Evolutionary conservation across 352 stramenopile species (phyloP).

Genomic region (Aphanomyces invadans): DNA sequence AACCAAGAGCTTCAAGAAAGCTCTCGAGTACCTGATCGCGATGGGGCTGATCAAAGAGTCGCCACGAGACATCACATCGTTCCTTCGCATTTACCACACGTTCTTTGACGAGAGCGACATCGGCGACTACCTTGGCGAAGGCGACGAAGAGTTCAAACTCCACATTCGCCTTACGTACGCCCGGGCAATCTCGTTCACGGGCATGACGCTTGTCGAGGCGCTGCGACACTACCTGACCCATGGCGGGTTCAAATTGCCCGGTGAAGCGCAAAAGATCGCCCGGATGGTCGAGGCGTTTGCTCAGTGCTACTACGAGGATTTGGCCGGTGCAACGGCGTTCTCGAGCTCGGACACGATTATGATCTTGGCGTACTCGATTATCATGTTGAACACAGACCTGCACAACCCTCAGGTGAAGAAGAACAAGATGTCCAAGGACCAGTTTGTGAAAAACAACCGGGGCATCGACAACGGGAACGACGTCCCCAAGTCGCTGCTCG

Average conservation of each 20-base stretch:
- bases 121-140: conserved; percentile 93
- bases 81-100: conserved; percentile 91
- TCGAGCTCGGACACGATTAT: conserved; percentile 78
- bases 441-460: conserved; percentile 97
- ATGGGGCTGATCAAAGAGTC: conserved; percentile 84
- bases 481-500: conserved; percentile 87
- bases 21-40: conserved; percentile 73
- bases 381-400: conserved; percentile 87
- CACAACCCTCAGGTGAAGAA: conserved; percentile 88
- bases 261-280: conserved; percentile 98
- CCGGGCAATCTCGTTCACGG: conserved; percentile 94
- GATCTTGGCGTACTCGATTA: conserved; percentile 88
- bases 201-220: conserved; percentile 95
- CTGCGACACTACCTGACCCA: conserved; percentile 96
- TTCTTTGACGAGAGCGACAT: conserved; percentile 89
- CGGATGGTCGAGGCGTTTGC: conserved; percentile 95
- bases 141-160: conserved; percentile 80
- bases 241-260: conserved; percentile 94
- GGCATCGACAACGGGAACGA: conserved; percentile 89
- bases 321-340: conserved; percentile 37
- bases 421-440: conserved; percentile 95
- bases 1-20: conserved; percentile 81
- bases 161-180: conserved; percentile 94
- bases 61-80: conserved; percentile 87
- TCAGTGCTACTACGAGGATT: conserved; percentile 98